These are phyloP conservation scores for Lichenothelia convexa DNA, from an alignment of 495 filamentous ascomycete species.

Conservation along the genomic window DNA sequence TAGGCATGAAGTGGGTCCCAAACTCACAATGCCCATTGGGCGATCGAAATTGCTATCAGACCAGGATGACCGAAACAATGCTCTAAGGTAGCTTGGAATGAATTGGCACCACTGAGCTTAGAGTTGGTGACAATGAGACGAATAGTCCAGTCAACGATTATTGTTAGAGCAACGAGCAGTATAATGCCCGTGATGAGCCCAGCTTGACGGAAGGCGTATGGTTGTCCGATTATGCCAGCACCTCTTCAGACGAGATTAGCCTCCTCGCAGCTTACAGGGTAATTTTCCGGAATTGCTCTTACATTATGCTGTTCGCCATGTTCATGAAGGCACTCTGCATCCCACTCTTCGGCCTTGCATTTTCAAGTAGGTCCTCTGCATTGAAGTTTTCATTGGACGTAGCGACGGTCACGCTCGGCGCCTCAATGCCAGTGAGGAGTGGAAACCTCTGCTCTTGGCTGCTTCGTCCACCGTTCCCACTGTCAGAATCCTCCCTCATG, in stretches of 20 bases:
- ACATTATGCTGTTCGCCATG: slow-evolving; percentile 96
- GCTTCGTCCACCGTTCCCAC: slow-evolving; percentile 12
- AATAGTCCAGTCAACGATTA: slow-evolving; percentile 93
- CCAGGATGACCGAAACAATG: slow-evolving; percentile 79
- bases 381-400: slow-evolving; percentile 34
- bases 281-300: slow-evolving; percentile 1
- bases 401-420: slow-evolving; percentile 72
- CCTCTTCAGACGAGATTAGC: slow-evolving; percentile 26
- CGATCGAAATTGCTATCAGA: slow-evolving; percentile 72
- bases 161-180: slow-evolving; percentile 58
- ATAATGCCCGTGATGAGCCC: slow-evolving; percentile 64
- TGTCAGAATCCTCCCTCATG: slow-evolving; percentile 8
- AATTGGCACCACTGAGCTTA: slow-evolving; percentile 78
- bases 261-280: not conserved
- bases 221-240: slow-evolving; percentile 91
- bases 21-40: slow-evolving; percentile 78
- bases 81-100: slow-evolving; percentile 88
- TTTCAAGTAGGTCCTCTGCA: slow-evolving; percentile 40
- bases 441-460: slow-evolving; percentile 39
- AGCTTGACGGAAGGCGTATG: slow-evolving; percentile 83
- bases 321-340: slow-evolving; percentile 79
- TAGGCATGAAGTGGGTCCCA: not conserved
- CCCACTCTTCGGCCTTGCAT: slow-evolving; percentile 44
- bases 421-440: slow-evolving; percentile 70
- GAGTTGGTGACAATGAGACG: slow-evolving; percentile 89